Conservation (phyloP, 2,329 filamentous ascomycete genomes). For the Biscogniauxia marginata region DNA sequence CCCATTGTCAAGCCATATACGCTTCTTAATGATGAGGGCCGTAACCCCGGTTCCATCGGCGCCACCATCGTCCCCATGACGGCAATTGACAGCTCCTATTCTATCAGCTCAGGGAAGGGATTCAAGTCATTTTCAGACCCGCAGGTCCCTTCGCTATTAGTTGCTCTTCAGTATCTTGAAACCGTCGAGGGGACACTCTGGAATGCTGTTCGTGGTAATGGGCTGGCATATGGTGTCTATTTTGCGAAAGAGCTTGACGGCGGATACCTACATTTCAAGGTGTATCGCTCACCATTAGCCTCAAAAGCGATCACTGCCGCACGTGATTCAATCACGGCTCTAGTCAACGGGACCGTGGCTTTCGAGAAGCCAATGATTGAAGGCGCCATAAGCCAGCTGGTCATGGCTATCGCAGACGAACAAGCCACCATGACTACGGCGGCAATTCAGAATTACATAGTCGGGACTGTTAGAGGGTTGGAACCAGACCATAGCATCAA, state of each 20-base stretch:
- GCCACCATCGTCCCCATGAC: conserved; percentile 86
- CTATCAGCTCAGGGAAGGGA: conserved; percentile 71
- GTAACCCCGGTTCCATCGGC: conserved; percentile 69
- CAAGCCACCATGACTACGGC: conserved; percentile 82
- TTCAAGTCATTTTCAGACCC: conserved; percentile 75
- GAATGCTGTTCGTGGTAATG: conserved; percentile 88
- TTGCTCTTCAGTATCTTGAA: conserved; percentile 88
- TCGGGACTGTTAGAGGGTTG: conserved; percentile 74
- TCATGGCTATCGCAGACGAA: conserved; percentile 82
- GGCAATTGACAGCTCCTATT: conserved; percentile 89
- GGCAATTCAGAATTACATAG: conserved; percentile 79
- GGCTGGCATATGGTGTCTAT: conserved; percentile 84
- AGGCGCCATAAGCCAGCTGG: conserved; percentile 85
- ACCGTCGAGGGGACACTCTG: conserved; percentile 92
- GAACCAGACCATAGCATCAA: conserved; percentile 74
- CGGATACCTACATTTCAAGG: conserved; percentile 77
- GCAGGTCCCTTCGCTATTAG: conserved; percentile 77
- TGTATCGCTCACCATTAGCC: conserved; percentile 87
- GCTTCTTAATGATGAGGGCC: conserved; percentile 74
- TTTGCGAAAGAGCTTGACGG: conserved; percentile 77
- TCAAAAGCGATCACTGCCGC: conserved; percentile 82
- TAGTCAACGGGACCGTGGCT: conserved; percentile 66
- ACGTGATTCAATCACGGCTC: conserved; percentile 69
- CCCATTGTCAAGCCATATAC: conserved; percentile 69
- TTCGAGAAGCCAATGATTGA: conserved; percentile 84